Evolutionary conservation across 2,329 filamentous ascomycete genomes (phyloP), one percentile per base, ranked within the genome.

Genomic region (Fusarium sarcochroum): DNA sequence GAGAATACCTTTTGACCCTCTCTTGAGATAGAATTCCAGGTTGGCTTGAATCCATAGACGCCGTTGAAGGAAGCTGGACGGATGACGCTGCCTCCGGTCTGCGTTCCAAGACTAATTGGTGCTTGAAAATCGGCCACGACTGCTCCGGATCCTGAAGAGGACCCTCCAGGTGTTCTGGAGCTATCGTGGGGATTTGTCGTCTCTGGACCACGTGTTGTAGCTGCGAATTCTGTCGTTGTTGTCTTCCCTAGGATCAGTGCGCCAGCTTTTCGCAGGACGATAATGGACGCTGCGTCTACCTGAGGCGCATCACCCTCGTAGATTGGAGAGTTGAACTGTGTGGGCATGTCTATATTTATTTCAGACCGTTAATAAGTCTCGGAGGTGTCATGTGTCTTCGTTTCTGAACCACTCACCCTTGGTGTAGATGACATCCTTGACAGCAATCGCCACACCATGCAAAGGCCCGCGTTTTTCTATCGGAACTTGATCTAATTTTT

Each of bases 91-190:
- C 89, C 89, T 3, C 85, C 87, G 0, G 89, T 91, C 72, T 91
- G 89, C 0, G 88, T 89, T 0, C 88, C 89, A 0, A 91, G 77
- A 0, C 77, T 83, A 10, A 91, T 72, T 0, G 88, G 85, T 0
- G 83, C 84, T 65, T 90, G 88, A 47, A 86, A 84, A 61, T 90
- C 89, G 5, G 80, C 89, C 2, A 91, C 88, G 0, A 87, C 88
- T 0, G 89, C 88, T 1, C 82, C 89, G 1, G 88, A 90, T 0
- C 89, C 89, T 0, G 86, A 87, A 0, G 87, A 90, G 0, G 88
- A 90, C n/a, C 89, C 89, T 2, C 89, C 89, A 0, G 89, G 88
- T 0, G 88, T 91, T 1, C 91, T 82, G 0, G 81, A 84, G 2
- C 80, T 75, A 70, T 91, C 89, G 59, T 91, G 91, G 0, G 89